Conservation (phyloP, 2,329 filamentous ascomycete genomes). For the Curvularia verruculosa region DNA sequence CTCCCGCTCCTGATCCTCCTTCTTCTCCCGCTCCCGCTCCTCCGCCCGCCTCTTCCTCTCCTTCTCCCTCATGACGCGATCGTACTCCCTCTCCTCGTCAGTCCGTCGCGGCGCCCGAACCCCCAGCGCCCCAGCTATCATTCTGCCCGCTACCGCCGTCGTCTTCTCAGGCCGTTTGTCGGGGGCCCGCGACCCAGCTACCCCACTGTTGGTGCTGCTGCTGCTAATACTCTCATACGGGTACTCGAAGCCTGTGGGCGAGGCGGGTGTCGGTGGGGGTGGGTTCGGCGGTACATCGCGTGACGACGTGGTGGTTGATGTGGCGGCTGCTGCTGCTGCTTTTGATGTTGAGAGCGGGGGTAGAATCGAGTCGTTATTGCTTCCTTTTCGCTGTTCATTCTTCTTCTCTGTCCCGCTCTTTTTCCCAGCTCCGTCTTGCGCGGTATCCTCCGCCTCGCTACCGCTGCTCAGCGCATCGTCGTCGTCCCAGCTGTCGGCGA, state of each 20-base stretch:
- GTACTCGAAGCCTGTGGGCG: conserved; percentile 43
- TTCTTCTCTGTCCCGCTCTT: not conserved
- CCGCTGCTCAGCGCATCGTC: conserved; percentile 69
- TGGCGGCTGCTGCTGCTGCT: too few species aligned
- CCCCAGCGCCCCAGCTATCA: conserved; percentile 89
- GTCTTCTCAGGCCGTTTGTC: conserved; percentile 80
- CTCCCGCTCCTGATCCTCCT: conserved; percentile 69
- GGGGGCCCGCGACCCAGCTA: conserved; percentile 15
- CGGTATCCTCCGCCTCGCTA: not conserved
- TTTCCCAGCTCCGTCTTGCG: not conserved
- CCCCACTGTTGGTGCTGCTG: conserved; percentile 22
- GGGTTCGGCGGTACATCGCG: conserved; percentile 31
- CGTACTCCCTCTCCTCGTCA: conserved; percentile 87
- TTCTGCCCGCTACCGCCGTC: conserved; percentile 82
- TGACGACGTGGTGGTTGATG: conserved; percentile 16
- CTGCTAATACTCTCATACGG: conserved; percentile 23
- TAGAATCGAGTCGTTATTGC: conserved; percentile 19
- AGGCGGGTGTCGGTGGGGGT: conserved; percentile 46
- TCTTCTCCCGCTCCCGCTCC: conserved; percentile 70
- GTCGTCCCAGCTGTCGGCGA: conserved; percentile 81
- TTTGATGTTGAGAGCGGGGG: too few species aligned
- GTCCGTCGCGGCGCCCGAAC: conserved; percentile 80
- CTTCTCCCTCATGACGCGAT: conserved; percentile 79
- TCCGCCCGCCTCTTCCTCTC: conserved; percentile 78
- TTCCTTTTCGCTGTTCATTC: not conserved